phyloP scores from a whole-genome alignment of 2,329 filamentous ascomycete species.

The Esteya vermicola region DNA sequence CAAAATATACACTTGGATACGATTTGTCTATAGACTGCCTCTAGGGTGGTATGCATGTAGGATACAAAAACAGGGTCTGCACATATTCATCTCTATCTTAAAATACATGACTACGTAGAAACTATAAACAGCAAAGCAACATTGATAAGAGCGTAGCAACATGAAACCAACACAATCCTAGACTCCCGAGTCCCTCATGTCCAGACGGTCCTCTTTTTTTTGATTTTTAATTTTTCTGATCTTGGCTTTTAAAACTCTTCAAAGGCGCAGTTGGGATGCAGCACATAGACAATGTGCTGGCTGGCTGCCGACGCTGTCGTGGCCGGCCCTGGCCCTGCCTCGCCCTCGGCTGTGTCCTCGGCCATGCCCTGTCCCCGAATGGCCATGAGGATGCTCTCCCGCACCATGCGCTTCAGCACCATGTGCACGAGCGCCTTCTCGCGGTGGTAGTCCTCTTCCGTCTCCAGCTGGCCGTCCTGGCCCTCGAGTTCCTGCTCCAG shows the following conservation, averaged over 20 bases:
- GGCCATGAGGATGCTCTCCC: conserved; percentile 84
- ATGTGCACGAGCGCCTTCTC: conserved; percentile 64
- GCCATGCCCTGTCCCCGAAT: conserved; percentile 48
- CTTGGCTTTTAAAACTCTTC: conserved; percentile 36
- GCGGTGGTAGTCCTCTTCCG: conserved; percentile 64
- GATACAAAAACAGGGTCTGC: no score
- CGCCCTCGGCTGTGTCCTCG: conserved; percentile 22
- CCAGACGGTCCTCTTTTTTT: no score
- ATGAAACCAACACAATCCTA: no score
- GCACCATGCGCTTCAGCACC: conserved; percentile 91
- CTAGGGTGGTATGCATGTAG: no score
- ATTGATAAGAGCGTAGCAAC: no score
- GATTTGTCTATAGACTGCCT: no score
- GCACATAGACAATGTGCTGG: conserved; percentile 58
- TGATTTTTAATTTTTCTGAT: not conserved
- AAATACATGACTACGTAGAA: no score
- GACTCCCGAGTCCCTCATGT: no score
- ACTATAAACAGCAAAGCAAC: not conserved
- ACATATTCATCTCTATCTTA: no score
- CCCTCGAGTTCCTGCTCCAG: no score
- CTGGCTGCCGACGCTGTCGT: conserved; percentile 11
- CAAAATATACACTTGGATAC: no score
- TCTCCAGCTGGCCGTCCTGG: conserved; percentile 70
- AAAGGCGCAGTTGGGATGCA: conserved; percentile 87
- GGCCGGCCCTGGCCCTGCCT: conserved; percentile 23